Base-by-base conservation (phyloP, 2,329 filamentous ascomycete species). In the Sporothrix phasma region DNA sequence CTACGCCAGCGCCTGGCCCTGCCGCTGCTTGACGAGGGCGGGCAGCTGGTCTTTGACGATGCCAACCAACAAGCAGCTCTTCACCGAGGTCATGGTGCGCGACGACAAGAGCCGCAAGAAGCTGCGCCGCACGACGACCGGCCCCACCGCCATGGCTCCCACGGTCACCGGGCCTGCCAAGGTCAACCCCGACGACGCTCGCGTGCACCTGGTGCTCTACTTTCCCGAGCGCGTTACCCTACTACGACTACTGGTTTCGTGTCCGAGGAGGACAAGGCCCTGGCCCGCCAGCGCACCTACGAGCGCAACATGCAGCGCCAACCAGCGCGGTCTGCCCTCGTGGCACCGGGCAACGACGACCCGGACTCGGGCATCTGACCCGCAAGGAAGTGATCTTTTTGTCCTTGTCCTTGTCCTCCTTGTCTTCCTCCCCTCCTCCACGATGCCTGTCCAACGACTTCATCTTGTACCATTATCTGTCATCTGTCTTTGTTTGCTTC, bases 181-280 rank as follows among this genome's bases (percentile, higher is more conserved):
- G 43, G n/a, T 19, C 56, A 62, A 60, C 19, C 51, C 67, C 6
- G 64, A 65, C 39, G 68, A 69, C 29, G 41, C 65, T 10, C 67
- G 66, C 49, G 67, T 69, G 37, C 66, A 68, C 46, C 66, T 70
- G 19, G 64, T 70, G 26, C 66, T 69, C 56, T 68, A 69, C 66
- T 69, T 68, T 53, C 69, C 69, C 5, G 69, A 70, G 66, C 68
- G 68, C 2, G 68, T 70, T 5, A 62, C 65, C n/a, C 45, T 60
- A 68, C 62, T 67, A 66, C 64, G 64, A 68, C 64, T 70, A 69
- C 66, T 70, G 68, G 68, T 70, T n/a, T 70, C 56, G 68, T 70
- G 19, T 66, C 67, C 15, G 61, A 63, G 13, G 68, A 67, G 41
- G 68, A 70, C 64, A 69, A 69, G 68, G 66, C 61, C 1, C 62